A percentile compares a stretch with the other conserved stretches of the same genome.
phyloP scores from a whole-genome alignment of 2,329 filamentous ascomycete genomes.

The Colletotrichum sojae region DNA sequence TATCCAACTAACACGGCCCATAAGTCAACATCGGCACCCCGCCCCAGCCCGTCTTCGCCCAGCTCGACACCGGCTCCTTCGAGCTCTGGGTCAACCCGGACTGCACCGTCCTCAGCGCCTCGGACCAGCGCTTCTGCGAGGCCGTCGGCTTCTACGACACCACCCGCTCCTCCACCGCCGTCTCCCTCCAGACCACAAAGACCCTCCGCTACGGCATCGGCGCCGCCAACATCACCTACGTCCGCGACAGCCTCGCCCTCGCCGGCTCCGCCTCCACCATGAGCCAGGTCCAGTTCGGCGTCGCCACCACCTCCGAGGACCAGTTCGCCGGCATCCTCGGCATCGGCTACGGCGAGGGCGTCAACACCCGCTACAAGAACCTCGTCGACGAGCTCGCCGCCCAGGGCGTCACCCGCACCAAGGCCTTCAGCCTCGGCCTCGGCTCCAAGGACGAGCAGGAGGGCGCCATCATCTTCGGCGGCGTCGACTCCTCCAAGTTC shows the following conservation, averaged over 20 bases:
- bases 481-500: constrained; percentile 76
- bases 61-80: constrained; percentile 72
- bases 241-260: constrained; percentile 61
- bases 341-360: constrained; percentile 75
- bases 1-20: too few species aligned
- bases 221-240: constrained; percentile 65
- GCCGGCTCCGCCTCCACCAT: constrained; percentile 54
- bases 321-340: constrained; percentile 77
- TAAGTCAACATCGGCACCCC: constrained; percentile 67
- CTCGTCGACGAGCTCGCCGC: constrained; percentile 65
- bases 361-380: constrained; percentile 64
- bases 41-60: constrained; percentile 66
- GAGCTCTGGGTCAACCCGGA: constrained; percentile 76
- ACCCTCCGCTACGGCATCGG: constrained; percentile 67
- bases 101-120: constrained; percentile 60
- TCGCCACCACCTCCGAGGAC: constrained; percentile 66
- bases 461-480: constrained; percentile 78
- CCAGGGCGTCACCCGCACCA: constrained; percentile 70
- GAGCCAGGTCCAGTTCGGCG: constrained; percentile 74
- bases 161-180: constrained; percentile 56
- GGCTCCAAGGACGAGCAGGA: constrained; percentile 72
- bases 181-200: constrained; percentile 51
- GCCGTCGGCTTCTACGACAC: constrained; percentile 61
- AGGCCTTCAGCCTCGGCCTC: constrained; percentile 76
- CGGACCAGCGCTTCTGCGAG: constrained; percentile 61